Conservation (phyloP, 2,329 filamentous ascomycete species). For the Cryphonectria naterciae region DNA sequence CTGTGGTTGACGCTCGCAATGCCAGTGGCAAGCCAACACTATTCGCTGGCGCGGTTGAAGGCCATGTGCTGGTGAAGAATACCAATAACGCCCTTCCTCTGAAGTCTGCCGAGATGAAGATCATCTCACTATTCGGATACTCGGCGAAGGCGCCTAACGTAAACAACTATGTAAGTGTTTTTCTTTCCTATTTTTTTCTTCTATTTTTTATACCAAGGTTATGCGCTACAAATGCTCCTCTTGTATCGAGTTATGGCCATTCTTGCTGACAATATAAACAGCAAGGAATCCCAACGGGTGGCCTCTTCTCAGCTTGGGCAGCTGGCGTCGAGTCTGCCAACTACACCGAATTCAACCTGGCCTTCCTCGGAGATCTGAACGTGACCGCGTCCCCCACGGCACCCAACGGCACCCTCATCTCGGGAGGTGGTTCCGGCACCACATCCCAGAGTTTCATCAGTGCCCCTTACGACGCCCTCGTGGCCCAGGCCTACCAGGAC, state of each 20-base stretch:
- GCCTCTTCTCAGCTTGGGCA: slow-evolving; percentile 39
- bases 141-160: slow-evolving; percentile 54
- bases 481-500: slow-evolving; percentile 55
- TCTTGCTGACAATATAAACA: not conserved
- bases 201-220: not conserved
- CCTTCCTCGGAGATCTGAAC: slow-evolving; percentile 32
- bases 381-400: slow-evolving; percentile 35
- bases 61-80: slow-evolving; percentile 69
- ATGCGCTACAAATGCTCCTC: not conserved
- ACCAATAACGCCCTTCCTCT: slow-evolving; percentile 58
- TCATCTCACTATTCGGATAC: slow-evolving; percentile 65
- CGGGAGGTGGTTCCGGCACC: slow-evolving; percentile 49
- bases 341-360: slow-evolving; percentile 36
- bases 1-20: slow-evolving; percentile 58
- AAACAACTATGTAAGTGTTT: slow-evolving; percentile 39
- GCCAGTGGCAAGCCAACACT: slow-evolving; percentile 45
- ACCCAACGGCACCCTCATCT: slow-evolving; percentile 48
- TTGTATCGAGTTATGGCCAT: not conserved
- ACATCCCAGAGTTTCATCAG: slow-evolving; percentile 46
- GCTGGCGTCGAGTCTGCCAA: slow-evolving; percentile 46
- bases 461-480: slow-evolving; percentile 59
- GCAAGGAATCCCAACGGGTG: slow-evolving; percentile 31
- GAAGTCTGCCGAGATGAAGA: slow-evolving; percentile 52
- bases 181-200: not conserved
- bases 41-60: slow-evolving; percentile 61